These are phyloP conservation scores for Gyromitra esculenta DNA, from an alignment of 2,329 filamentous ascomycete species.

Conservation along the genomic window DNA sequence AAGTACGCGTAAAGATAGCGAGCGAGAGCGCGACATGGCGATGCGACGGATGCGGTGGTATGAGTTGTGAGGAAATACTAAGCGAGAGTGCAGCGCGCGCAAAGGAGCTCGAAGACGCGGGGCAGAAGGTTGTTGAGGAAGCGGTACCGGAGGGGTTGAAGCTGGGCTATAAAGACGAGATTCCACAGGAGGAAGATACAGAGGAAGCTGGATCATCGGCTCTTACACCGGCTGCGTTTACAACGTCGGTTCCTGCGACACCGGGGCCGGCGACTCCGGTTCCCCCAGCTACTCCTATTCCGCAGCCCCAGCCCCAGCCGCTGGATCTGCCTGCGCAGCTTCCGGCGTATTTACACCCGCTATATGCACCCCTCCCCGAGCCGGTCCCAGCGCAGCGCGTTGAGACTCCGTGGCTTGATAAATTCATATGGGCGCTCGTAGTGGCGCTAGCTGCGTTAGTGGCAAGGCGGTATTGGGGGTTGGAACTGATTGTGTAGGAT, in stretches of 20 bases:
- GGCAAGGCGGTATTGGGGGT: constrained; percentile 62
- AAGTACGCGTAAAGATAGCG: constrained; percentile 75
- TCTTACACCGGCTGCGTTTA: constrained; percentile 47
- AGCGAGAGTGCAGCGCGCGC: constrained; percentile 72
- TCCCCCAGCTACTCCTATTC: constrained; percentile 32
- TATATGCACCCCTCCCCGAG: constrained; percentile 46
- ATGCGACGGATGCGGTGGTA: constrained; percentile 73
- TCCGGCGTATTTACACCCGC: constrained; percentile 34
- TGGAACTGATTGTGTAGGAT: constrained; percentile 38
- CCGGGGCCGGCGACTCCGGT: background rate
- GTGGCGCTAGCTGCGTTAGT: constrained; percentile 77
- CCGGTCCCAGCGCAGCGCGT: constrained; percentile 58
- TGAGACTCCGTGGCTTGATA: constrained; percentile 80
- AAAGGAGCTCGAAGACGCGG: constrained; percentile 58
- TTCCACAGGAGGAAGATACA: constrained; percentile 64
- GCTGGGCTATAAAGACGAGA: constrained; percentile 78
- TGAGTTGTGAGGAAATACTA: constrained; percentile 78
- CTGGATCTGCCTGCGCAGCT: constrained; percentile 59
- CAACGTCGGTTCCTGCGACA: background rate
- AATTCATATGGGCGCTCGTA: constrained; percentile 77
- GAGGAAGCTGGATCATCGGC: constrained; percentile 59
- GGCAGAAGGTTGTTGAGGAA: constrained; percentile 62
- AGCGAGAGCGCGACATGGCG: constrained; percentile 71
- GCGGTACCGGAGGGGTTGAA: constrained; percentile 67
- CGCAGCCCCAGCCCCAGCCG: constrained; percentile 53